These are phyloP conservation scores for Capsicum baccatum DNA, from an alignment of 257 asterid genomes.

Conservation along the genomic window DNA sequence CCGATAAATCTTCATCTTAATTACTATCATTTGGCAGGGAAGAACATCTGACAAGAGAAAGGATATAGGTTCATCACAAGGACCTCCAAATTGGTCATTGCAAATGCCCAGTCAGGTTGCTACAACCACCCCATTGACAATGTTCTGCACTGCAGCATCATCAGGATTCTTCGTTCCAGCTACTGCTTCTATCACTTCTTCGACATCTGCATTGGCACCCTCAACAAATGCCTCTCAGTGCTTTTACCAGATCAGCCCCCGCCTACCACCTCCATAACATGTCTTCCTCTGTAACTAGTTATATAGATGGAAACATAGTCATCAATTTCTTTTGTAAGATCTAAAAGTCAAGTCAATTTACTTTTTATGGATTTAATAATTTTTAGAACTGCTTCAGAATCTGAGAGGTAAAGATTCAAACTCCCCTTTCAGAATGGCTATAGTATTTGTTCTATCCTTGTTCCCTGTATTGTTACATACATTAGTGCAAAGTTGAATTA, in stretches of 20 bases:
- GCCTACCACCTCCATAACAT: slow-evolving; percentile 43
- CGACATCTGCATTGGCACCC: slow-evolving; percentile 35
- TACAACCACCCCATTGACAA: slow-evolving; percentile 43
- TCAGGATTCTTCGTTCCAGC: slow-evolving; percentile 81
- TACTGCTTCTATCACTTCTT: slow-evolving; percentile 30
- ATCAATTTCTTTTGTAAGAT: slow-evolving; percentile 28
- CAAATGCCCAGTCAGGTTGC: slow-evolving; percentile 45
- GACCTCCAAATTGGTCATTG: slow-evolving; percentile 54
- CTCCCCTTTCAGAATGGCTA: not conserved
- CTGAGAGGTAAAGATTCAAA: not conserved
- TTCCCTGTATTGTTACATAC: not conserved
- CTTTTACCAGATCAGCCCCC: slow-evolving; percentile 43
- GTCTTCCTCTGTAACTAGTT: not conserved
- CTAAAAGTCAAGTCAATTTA: not conserved
- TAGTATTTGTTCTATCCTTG: not conserved
- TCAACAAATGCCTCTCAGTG: slow-evolving; percentile 41
- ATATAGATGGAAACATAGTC: slow-evolving; percentile 13
- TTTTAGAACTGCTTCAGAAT: slow-evolving; percentile 21
- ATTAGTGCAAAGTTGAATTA: not conserved
- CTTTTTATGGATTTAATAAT: slow-evolving; percentile 5
- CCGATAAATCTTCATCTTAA: not conserved
- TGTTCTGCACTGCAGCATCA: slow-evolving; percentile 75
- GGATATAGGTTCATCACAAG: slow-evolving; percentile 43
- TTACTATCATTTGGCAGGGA: slow-evolving; percentile 44
- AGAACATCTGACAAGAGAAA: slow-evolving; percentile 38